Evolutionary conservation across 1,284 basidiomycete species (phyloP).

Genomic region (Anthracocystis panici-leucophaei): DNA sequence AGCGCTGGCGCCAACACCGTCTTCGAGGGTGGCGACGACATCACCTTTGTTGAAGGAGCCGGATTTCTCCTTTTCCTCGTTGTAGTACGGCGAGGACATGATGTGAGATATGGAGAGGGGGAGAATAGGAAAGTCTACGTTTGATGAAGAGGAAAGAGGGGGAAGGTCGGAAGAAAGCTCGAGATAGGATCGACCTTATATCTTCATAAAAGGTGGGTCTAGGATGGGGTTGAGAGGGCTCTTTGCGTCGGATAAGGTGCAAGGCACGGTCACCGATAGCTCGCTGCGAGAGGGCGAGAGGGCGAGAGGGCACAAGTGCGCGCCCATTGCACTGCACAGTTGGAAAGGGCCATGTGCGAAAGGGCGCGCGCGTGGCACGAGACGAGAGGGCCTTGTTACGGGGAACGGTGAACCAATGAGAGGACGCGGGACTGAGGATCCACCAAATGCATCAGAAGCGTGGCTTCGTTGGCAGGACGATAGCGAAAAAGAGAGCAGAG

Average conservation of each 20-base stretch:
- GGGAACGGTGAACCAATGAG: constrained; percentile 38
- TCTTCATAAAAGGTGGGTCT: constrained; percentile 6
- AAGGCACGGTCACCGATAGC: not conserved
- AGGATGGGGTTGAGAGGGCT: not conserved
- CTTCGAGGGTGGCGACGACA: constrained; percentile 44
- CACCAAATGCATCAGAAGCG: no score
- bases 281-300: no score
- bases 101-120: not conserved
- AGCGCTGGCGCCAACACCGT: constrained; percentile 26
- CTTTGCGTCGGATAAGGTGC: not conserved
- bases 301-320: not conserved
- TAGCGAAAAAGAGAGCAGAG: constrained; percentile 13
- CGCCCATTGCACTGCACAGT: not conserved
- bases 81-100: constrained; percentile 36
- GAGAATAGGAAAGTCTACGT: not conserved
- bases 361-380: constrained; percentile 5
- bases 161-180: not conserved
- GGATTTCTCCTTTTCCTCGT: constrained; percentile 44
- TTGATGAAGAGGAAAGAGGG: not conserved
- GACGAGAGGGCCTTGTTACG: constrained; percentile 9
- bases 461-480: constrained; percentile 4
- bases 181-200: constrained; percentile 23
- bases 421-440: constrained; percentile 1
- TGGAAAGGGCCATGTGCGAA: not conserved
- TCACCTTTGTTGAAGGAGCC: constrained; percentile 34